A percentile compares a stretch with the other conserved stretches of the same genome.
These are phyloP conservation scores for Thamnidium elegans DNA, from an alignment of 192 early-diverging fungal genomes.

Conservation along the genomic window DNA sequence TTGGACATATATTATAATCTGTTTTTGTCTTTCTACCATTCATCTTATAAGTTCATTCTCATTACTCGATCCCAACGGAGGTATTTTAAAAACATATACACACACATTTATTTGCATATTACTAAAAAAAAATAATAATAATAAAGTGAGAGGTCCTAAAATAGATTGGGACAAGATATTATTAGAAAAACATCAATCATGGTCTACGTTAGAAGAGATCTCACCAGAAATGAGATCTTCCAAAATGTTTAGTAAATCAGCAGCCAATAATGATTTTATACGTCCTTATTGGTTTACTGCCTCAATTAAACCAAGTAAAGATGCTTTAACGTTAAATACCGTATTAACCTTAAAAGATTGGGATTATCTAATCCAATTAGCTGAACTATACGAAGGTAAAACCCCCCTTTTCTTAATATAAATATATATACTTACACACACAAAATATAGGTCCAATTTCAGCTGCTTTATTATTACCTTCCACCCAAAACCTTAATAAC, in stretches of 20 bases:
- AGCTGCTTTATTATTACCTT: constrained; percentile 43
- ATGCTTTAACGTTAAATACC: constrained; percentile 41
- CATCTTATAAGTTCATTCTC: constrained; percentile 1
- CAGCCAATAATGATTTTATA: neutral
- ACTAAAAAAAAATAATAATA: neutral
- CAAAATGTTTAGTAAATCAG: constrained; percentile 28
- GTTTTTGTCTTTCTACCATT: neutral
- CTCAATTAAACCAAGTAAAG: constrained; percentile 21
- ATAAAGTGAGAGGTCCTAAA: neutral
- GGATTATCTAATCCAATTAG: constrained; percentile 36
- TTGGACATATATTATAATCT: neutral
- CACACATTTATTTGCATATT: neutral
- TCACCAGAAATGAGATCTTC: constrained; percentile 1
- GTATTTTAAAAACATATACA: neutral
- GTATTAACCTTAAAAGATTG: constrained; percentile 33
- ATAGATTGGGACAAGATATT: neutral
- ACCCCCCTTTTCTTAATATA: neutral
- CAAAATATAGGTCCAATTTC: constrained; percentile 42
- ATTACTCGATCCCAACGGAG: neutral
- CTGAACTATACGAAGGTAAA: constrained; percentile 46
- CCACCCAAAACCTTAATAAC: constrained; percentile 7
- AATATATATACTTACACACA: neutral
- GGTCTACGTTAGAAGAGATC: neutral
- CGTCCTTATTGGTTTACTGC: constrained; percentile 22
- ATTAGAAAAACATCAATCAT: neutral